These are phyloP conservation scores for Clavariopsis aquatica DNA, from an alignment of 495 filamentous ascomycete genomes.

Conservation along the genomic window DNA sequence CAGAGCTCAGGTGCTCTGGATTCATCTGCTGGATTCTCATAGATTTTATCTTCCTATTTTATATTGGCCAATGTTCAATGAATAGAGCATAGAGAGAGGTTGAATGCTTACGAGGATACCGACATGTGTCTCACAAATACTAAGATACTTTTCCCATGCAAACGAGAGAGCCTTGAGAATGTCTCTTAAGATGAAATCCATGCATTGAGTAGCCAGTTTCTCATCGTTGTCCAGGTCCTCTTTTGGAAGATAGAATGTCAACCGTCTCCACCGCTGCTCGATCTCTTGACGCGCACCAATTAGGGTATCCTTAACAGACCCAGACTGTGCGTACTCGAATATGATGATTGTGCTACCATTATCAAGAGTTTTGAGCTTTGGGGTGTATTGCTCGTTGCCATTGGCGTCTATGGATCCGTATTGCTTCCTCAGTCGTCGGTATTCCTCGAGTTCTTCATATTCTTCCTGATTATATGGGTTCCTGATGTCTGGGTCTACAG, in stretches of 20 bases:
- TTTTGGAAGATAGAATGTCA: conserved; percentile 52
- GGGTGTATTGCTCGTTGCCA: conserved; percentile 30
- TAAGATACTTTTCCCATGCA: conserved; percentile 52
- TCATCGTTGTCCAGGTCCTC: conserved; percentile 44
- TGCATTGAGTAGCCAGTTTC: conserved; percentile 49
- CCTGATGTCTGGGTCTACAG: conserved; percentile 37
- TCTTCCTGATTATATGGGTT: conserved; percentile 41
- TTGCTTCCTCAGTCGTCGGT: conserved; percentile 24
- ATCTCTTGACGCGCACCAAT: conserved; percentile 53
- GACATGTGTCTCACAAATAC: conserved; percentile 50
- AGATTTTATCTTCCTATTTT: conserved; percentile 55
- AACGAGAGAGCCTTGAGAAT: conserved; percentile 53
- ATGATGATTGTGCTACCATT: conserved; percentile 58
- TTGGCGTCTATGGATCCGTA: conserved; percentile 23
- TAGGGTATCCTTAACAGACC: conserved; percentile 52
- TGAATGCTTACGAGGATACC: conserved; percentile 44
- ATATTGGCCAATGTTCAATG: background rate
- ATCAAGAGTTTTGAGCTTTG: conserved; percentile 46
- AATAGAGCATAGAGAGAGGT: background rate
- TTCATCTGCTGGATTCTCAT: conserved; percentile 59
- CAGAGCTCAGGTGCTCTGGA: conserved; percentile 57
- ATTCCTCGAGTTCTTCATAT: conserved; percentile 27
- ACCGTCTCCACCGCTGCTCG: conserved; percentile 55
- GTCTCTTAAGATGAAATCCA: conserved; percentile 54
- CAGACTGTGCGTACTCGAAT: conserved; percentile 54